These are phyloP conservation scores for Ustilago trichophora DNA, from an alignment of 1,284 basidiomycete genomes.

Conservation along the genomic window DNA sequence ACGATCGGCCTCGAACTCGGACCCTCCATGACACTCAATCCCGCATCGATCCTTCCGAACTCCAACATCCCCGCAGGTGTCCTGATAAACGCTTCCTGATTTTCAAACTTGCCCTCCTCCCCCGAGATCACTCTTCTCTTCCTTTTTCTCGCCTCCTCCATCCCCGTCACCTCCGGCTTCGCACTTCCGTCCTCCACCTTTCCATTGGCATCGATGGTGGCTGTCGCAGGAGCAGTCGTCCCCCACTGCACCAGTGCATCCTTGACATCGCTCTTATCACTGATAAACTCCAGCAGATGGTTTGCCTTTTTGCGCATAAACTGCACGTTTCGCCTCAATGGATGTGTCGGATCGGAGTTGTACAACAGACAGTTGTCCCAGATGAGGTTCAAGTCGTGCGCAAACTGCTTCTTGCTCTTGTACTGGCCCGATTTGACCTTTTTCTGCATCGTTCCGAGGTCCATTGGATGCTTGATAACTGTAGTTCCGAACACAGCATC, in stretches of 20 bases:
- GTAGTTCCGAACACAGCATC: no score
- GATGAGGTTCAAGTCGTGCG: constrained; percentile 90
- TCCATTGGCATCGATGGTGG: no score
- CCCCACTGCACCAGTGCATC: constrained; percentile 60
- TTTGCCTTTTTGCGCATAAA: constrained; percentile 64
- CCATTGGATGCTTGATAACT: constrained; percentile 74
- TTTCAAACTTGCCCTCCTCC: constrained; percentile 58
- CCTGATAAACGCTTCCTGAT: constrained; percentile 76
- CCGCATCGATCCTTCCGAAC: constrained; percentile 47
- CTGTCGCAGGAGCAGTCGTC: constrained; percentile 4
- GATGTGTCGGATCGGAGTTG: constrained; percentile 77
- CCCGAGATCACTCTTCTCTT: constrained; percentile 5
- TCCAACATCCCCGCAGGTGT: constrained; percentile 77
- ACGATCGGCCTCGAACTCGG: constrained; percentile 36
- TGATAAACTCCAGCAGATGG: constrained; percentile 82
- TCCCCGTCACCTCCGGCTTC: no score
- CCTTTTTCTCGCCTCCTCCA: constrained; percentile 7
- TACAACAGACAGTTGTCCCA: constrained; percentile 95
- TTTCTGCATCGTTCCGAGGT: constrained; percentile 87
- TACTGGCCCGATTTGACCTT: constrained; percentile 88
- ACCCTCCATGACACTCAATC: constrained; percentile 16
- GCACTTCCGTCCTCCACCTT: background rate
- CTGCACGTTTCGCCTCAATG: constrained; percentile 57
- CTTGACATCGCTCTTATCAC: constrained; percentile 78
- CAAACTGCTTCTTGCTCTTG: constrained; percentile 92